A percentile compares a stretch with the other conserved stretches of the same genome.
These are phyloP conservation scores for Quercus glauca DNA, from an alignment of 306 rosid genomes.

Conservation along the genomic window DNA sequence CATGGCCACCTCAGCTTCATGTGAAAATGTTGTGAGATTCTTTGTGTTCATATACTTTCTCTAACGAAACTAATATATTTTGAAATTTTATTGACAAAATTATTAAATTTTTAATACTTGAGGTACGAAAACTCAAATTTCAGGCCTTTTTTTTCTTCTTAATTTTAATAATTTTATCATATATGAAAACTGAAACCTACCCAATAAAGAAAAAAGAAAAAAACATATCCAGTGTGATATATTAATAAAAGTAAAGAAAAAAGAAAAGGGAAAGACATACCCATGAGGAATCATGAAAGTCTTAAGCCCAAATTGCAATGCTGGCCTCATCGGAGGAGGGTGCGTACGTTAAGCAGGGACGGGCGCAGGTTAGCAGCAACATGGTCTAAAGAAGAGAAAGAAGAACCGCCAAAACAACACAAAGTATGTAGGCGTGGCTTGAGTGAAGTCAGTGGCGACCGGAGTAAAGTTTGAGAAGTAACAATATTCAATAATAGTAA, in stretches of 20 bases:
- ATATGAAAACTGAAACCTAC: no score
- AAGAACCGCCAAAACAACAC: neutral
- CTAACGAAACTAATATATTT: no score
- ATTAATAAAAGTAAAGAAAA: neutral
- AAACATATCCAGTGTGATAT: neutral
- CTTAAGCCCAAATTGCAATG: slow-evolving; percentile 42
- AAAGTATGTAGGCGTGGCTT: no score
- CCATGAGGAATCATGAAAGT: slow-evolving; percentile 34
- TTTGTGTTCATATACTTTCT: no score
- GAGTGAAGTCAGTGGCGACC: neutral
- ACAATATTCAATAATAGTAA: neutral
- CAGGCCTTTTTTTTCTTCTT: neutral
- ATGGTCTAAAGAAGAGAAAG: neutral
- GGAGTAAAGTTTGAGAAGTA: neutral
- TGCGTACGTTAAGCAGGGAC: neutral
- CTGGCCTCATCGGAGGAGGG: slow-evolving; percentile 36
- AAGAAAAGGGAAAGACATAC: slow-evolving; percentile 15
- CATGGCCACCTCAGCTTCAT: no score
- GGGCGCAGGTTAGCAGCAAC: slow-evolving; percentile 11
- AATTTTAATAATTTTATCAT: neutral
- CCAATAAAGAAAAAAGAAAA: neutral
- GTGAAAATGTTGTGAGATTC: no score
- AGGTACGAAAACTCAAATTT: no score
- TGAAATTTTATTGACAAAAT: no score
- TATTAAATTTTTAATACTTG: no score